phyloP scores from a whole-genome alignment of 176 grass and related monocot genomes.

The Aegilops longissima region DNA sequence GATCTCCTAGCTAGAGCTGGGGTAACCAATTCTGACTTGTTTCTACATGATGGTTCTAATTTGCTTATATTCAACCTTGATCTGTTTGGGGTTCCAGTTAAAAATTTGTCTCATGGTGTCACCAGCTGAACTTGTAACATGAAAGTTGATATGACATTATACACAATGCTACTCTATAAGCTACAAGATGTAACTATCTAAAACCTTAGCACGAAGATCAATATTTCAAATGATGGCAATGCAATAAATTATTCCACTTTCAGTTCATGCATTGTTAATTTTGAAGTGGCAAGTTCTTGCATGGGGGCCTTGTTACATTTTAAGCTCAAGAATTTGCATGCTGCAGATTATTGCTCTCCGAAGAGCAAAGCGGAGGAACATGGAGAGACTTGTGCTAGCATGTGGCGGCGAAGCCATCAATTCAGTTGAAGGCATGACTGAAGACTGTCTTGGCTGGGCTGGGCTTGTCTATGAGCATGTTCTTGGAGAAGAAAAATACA shows the following conservation, averaged over 20 bases:
- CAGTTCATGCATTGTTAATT: not conserved
- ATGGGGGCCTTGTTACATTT: not conserved
- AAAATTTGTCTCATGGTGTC: not conserved
- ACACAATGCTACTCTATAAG: not conserved
- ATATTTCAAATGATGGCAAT: not conserved
- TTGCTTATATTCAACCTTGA: not conserved
- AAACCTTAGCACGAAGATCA: not conserved
- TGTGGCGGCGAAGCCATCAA: conserved; percentile 92
- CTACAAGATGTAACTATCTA: not conserved
- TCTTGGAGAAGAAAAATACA: conserved; percentile 98
- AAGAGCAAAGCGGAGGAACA: conserved; percentile 96
- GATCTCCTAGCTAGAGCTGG: conserved; percentile 95
- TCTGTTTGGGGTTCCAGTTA: not conserved
- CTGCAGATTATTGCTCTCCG: conserved; percentile 89
- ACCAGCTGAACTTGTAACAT: not conserved
- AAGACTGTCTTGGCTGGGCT: conserved; percentile 95
- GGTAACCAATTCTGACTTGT: conserved; percentile 45
- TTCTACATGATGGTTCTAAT: not conserved
- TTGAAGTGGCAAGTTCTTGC: not conserved
- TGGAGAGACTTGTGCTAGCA: conserved; percentile 91
- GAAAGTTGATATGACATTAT: not conserved
- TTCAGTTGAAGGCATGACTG: conserved; percentile 87
- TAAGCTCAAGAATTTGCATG: conserved; percentile 17
- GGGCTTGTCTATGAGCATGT: conserved; percentile 94
- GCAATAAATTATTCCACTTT: not conserved